A percentile compares a stretch with the other conserved stretches of the same genome.
Evolutionary conservation across 495 filamentous ascomycete species (phyloP).

Genomic region (Podospora appendiculata): DNA sequence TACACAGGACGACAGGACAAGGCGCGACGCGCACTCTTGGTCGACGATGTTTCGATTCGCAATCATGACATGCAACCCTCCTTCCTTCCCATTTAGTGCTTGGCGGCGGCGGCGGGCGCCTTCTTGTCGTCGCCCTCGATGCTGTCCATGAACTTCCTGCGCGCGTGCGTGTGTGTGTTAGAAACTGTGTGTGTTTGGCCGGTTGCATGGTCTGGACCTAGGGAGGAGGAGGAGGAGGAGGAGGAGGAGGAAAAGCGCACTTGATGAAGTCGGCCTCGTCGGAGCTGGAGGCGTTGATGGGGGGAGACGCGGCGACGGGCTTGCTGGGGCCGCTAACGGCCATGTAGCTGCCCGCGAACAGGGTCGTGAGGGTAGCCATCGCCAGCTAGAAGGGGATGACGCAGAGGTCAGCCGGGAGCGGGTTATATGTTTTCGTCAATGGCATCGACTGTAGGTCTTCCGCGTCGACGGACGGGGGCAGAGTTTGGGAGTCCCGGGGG

Average conservation of each 20-base stretch:
- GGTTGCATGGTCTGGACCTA: not conserved
- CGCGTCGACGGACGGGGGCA: not conserved
- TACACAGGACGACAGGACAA: not conserved
- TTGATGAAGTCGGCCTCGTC: conserved; percentile 98
- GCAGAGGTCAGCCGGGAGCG: conserved; percentile 14
- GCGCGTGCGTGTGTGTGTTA: conserved; percentile 19
- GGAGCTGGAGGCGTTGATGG: conserved; percentile 78
- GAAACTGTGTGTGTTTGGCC: conserved; percentile 3
- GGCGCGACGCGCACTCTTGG: no score
- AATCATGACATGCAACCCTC: not conserved
- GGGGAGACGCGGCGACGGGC: conserved; percentile 50
- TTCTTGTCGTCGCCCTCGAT: conserved; percentile 65
- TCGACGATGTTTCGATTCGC: not conserved
- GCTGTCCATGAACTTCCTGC: conserved; percentile 72
- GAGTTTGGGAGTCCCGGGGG: no score
- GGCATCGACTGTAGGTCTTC: not conserved
- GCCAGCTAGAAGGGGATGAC: conserved; percentile 56
- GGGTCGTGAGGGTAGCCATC: conserved; percentile 67
- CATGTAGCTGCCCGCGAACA: conserved; percentile 50
- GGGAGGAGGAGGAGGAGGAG: no score
- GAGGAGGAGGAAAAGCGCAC: conserved; percentile 50
- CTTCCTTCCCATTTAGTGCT: conserved; percentile 40
- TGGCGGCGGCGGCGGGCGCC: conserved; percentile 24
- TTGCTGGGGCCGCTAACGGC: conserved; percentile 56
- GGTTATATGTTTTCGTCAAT: conserved; percentile 1